Evolutionary conservation across 805 yeast genomes (phyloP), one percentile per base, ranked within the genome.

Genomic region (Kodamaea fukazawae): DNA sequence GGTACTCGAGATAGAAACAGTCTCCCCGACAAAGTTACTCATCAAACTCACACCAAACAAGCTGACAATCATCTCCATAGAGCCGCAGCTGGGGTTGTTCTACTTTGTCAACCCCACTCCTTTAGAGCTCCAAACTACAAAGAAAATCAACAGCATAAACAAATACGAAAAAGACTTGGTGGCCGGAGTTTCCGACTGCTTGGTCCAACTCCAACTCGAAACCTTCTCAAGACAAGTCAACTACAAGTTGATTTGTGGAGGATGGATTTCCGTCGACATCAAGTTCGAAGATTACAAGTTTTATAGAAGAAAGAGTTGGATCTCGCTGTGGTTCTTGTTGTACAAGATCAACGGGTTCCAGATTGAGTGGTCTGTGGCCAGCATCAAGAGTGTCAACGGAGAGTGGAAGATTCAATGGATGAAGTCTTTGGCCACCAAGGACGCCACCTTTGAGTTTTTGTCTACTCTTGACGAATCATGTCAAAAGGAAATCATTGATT

Each of bases 181-280:
- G 11, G 44, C 47, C 9, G 52, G 49, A 42, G 58, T 67, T n/a
- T 60, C 62, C 14, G 53, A 52, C 20, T 49, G 51, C 31, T 50
- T 83, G 28, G 57, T 75, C 22, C 70, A 65, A 28, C 60, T 83
- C 34, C 66, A 80, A 33, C 57, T 78, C 22, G 73, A 76, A 26
- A 68, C 73, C 3, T 69, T 71, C 39, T 65, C 67, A 41, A 63
- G 68, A 32, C 83, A 81, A 42, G 63, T 81, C 20, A 61, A 75
- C 9, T 71, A 77, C 7, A 70, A 81, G 44, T 71, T 86, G 40
- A 65, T 70, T 27, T 82, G 86, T 0, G 75, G 81, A 0, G 86
- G 82, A 20, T 86, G 93, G 93, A 70, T 77, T 4, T 64, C 69
- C n/a, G 76, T 76, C 47, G 77, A 75, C 29, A 69, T 84, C 34